A percentile compares a stretch with the other conserved stretches of the same genome.
Conservation (phyloP, 177 flowering plant genomes). For the Vitis hybrid region DNA sequence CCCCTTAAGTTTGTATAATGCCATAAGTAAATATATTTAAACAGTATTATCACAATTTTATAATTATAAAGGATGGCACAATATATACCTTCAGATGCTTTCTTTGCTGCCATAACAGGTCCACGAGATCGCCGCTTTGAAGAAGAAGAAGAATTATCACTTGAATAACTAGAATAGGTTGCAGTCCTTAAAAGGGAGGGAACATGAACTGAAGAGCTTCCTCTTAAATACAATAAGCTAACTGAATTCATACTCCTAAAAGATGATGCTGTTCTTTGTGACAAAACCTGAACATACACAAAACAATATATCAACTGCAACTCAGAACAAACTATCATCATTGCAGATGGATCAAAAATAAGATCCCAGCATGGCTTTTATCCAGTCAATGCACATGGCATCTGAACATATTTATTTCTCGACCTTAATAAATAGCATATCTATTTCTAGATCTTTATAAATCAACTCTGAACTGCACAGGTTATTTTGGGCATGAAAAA, state of each 20-base stretch:
- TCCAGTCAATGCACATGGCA: not conserved
- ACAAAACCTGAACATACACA: constrained; percentile 49
- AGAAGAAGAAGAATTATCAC: constrained; percentile 33
- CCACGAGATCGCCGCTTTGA: constrained; percentile 78
- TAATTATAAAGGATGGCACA: constrained; percentile 3
- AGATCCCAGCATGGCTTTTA: not conserved
- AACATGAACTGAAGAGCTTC: constrained; percentile 33
- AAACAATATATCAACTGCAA: constrained; percentile 17
- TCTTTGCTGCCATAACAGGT: constrained; percentile 86
- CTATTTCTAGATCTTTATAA: too few relatives aligned
- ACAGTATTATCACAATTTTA: not conserved
- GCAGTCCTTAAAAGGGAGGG: constrained; percentile 26
- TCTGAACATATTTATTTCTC: too few relatives aligned
- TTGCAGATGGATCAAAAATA: not conserved
- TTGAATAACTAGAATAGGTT: constrained; percentile 32
- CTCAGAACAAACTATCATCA: not conserved
- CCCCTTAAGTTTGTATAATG: not conserved
- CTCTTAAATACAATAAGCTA: constrained; percentile 32
- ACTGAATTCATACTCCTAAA: constrained; percentile 40
- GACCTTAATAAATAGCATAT: too few relatives aligned
- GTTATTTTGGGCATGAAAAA: too few relatives aligned
- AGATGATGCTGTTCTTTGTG: constrained; percentile 45
- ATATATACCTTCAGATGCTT: constrained; percentile 55
- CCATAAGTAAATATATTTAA: not conserved
- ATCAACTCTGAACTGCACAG: too few relatives aligned